Evolutionary conservation across 2,329 filamentous ascomycete genomes (phyloP).

Genomic region (Arachnopeziza araneosa): DNA sequence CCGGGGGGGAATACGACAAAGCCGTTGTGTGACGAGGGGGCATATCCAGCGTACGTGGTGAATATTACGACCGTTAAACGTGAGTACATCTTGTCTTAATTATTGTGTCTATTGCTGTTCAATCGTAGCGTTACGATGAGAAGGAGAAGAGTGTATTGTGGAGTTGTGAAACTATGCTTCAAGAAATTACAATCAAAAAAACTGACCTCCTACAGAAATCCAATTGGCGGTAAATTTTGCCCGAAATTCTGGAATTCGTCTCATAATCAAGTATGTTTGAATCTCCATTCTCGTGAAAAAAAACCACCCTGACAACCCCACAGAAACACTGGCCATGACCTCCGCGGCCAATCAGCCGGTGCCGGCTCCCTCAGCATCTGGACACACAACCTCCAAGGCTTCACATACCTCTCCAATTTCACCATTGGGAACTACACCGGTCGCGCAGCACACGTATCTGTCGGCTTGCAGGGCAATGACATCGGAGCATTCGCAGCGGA

Average conservation of each 20-base stretch:
- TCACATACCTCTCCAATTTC: constrained; percentile 36
- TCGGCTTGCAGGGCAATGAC: neutral
- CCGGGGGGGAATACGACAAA: constrained; percentile 26
- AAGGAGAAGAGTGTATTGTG: neutral
- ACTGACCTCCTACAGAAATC: constrained; percentile 30
- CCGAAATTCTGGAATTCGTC: constrained; percentile 36
- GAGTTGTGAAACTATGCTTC: neutral
- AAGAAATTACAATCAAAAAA: neutral
- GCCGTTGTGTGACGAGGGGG: constrained; percentile 11
- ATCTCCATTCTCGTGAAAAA: no score
- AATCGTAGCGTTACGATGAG: neutral
- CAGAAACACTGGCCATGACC: constrained; percentile 18
- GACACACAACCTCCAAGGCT: constrained; percentile 41
- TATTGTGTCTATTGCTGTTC: no score
- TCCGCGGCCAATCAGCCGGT: constrained; percentile 23
- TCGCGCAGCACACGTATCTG: neutral
- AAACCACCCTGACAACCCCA: no score
- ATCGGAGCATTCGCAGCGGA: neutral
- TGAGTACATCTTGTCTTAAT: neutral
- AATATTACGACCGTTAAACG: constrained; percentile 34
- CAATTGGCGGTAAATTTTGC: constrained; percentile 40
- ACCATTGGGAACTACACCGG: constrained; percentile 38
- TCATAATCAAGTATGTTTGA: constrained; percentile 28
- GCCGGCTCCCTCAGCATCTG: constrained; percentile 46
- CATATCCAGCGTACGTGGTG: constrained; percentile 27